Base-by-base conservation (phyloP, 164 flowering plant species). In the Sedum album region DNA sequence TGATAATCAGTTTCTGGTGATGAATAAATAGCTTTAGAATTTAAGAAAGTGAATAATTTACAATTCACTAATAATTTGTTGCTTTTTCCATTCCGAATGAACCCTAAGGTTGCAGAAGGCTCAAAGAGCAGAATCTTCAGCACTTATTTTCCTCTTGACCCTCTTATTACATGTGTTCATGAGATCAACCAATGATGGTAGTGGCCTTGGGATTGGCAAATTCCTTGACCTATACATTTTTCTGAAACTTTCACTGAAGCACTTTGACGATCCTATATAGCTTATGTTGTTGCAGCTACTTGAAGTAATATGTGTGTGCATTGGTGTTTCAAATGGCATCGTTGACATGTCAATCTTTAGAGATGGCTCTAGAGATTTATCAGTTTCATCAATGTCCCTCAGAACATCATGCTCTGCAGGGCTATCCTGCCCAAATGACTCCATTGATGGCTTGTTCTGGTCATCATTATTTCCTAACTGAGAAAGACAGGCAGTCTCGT, bases 101-200 rank as follows among this genome's bases (percentile, higher is more conserved):
- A 39, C 8, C 42, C 8, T n/a, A n/a, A n/a, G n/a, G n/a, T n/a
- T n/a, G n/a, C n/a, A 55, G 2, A 7, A 14, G 31, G 5, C 5
- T 57, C 33, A 57, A 57, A 57, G 62, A 57, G 28, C 13, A 53
- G 60, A 57, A 57, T 20, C 14, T 5, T 57, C 62, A 10, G 13
- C 62, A 15, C 1, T 65, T 15, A 63, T 39, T 49, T 67, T 73
- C 66, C 80, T 81, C 76, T 71, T 86, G 44, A 79, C 71, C 68
- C 80, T 79, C 76, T 82, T 87, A 21, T 46, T 76, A 57, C 20
- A 11, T 60, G 73, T 69, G 33, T 84, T 76, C 86, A 83, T 78
- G 62, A 90, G 88, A 68, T 84, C 82, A 69, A 82, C 73, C 77
- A 92, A 75, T 4, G 98, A 92, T 6, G 94, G 98, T 67, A 90